Evolutionary conservation across 768 basidiomycete genomes (phyloP).

Genomic region (Serendipita sp.): DNA sequence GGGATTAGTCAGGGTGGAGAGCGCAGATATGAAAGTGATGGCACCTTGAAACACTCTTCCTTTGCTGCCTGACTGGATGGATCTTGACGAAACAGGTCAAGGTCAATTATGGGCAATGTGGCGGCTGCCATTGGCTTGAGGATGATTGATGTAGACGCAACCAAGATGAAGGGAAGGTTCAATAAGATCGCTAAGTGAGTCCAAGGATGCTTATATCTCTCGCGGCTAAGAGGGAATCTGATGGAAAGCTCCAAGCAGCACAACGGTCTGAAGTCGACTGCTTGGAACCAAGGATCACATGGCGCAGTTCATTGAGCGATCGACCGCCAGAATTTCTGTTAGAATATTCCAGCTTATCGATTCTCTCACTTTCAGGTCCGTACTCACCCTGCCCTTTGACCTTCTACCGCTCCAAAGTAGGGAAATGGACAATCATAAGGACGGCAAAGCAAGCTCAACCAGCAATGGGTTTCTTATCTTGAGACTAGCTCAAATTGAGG

Average conservation of each 20-base stretch:
- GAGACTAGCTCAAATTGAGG: no score
- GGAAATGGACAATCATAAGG: neutral
- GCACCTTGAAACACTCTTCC: conserved; percentile 52
- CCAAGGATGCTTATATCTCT: neutral
- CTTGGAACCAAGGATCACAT: neutral
- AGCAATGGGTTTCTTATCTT: no score
- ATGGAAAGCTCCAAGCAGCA: no score
- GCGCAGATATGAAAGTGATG: conserved; percentile 1
- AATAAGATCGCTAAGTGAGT: neutral
- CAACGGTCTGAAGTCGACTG: no score
- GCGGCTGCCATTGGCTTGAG: conserved; percentile 5
- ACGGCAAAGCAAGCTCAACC: no score
- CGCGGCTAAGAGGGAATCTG: neutral
- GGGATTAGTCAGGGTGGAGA: neutral
- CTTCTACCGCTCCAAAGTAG: neutral
- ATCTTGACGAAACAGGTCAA: conserved; percentile 47
- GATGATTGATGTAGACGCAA: neutral
- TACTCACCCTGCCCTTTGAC: no score
- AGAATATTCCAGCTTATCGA: neutral
- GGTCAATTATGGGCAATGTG: conserved; percentile 53
- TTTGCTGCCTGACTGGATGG: conserved; percentile 30
- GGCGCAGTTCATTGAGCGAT: neutral
- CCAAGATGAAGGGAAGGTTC: neutral
- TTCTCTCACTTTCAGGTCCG: no score
- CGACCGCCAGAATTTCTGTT: neutral